A percentile compares a stretch with the other conserved stretches of the same genome.
Evolutionary conservation across 805 yeast genomes (phyloP).

Genomic region (Ogataea kodamae): DNA sequence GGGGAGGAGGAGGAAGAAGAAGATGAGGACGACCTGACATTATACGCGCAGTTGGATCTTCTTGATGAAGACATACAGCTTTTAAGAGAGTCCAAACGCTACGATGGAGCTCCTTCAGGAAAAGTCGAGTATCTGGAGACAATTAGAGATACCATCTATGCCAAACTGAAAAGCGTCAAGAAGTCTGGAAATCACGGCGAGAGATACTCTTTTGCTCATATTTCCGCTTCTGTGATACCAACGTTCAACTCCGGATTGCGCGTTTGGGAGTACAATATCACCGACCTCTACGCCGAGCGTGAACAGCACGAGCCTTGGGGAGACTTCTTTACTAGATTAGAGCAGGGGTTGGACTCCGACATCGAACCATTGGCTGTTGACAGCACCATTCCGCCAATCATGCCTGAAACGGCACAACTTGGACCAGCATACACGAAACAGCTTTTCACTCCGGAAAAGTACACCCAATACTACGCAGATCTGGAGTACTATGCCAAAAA

Average conservation of each 20-base stretch:
- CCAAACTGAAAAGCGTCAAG: slow-evolving; percentile 42
- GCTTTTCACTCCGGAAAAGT: slow-evolving; percentile 66
- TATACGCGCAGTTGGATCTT: slow-evolving; percentile 18
- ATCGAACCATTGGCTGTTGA: slow-evolving; percentile 36
- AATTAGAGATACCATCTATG: slow-evolving; percentile 52
- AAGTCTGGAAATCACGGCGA: slow-evolving; percentile 46
- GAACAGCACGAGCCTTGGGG: slow-evolving; percentile 51
- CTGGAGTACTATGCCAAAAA: slow-evolving; percentile 39
- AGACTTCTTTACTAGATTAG: slow-evolving; percentile 49
- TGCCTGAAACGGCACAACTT: slow-evolving; percentile 48
- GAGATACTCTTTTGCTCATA: slow-evolving; percentile 65
- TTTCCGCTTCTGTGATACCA: slow-evolving; percentile 74
- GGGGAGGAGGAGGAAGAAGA: slow-evolving; percentile 26
- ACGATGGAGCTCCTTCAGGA: slow-evolving; percentile 65
- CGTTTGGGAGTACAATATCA: slow-evolving; percentile 81
- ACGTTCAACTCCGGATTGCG: slow-evolving; percentile 81
- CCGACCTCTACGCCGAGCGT: slow-evolving; percentile 39
- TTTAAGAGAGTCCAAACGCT: slow-evolving; percentile 24
- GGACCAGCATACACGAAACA: slow-evolving; percentile 81
- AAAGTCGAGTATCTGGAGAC: slow-evolving; percentile 63
- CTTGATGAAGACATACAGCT: slow-evolving; percentile 25
- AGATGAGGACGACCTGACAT: slow-evolving; percentile 17
- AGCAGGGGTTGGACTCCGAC: slow-evolving; percentile 29
- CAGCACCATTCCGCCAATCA: slow-evolving; percentile 57
- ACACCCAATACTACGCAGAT: slow-evolving; percentile 73